Evolutionary conservation across 73 alveolate species (phyloP).

Genomic region (Paramecium pentaurelia): DNA sequence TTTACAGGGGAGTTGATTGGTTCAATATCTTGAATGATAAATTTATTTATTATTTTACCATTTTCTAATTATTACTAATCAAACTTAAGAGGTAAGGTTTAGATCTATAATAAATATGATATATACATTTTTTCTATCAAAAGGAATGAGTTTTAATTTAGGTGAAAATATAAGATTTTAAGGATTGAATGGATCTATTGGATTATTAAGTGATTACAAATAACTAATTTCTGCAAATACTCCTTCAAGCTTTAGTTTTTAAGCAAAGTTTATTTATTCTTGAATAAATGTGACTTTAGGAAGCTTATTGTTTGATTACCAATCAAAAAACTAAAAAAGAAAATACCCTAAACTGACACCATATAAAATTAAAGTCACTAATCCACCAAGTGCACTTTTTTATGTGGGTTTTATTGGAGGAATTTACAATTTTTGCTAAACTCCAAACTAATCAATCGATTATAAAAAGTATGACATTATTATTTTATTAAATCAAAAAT

Average conservation of each 20-base stretch:
- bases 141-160: not conserved
- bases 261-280: not conserved
- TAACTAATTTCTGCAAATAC: not conserved
- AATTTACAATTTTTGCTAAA: not conserved
- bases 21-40: not conserved
- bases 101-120: not conserved
- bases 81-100: not conserved
- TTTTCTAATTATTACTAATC: not conserved
- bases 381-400: slow-evolving; percentile 10
- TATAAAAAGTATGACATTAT: not conserved
- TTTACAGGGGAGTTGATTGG: not conserved
- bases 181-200: not conserved
- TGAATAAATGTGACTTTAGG: not conserved
- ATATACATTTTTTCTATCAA: not conserved
- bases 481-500: not conserved
- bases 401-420: not conserved
- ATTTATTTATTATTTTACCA: not conserved
- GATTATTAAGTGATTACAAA: not conserved
- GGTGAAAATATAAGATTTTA: not conserved
- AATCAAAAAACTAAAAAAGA: not conserved
- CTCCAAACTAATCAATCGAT: not conserved
- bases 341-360: slow-evolving; percentile 35
- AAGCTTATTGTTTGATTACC: not conserved
- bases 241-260: not conserved
- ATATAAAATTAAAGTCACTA: not conserved